A percentile compares a stretch with the other conserved stretches of the same genome.
Evolutionary conservation across 345 rosid species (phyloP).

Genomic region (rapeseed (Brassica napus)): DNA sequence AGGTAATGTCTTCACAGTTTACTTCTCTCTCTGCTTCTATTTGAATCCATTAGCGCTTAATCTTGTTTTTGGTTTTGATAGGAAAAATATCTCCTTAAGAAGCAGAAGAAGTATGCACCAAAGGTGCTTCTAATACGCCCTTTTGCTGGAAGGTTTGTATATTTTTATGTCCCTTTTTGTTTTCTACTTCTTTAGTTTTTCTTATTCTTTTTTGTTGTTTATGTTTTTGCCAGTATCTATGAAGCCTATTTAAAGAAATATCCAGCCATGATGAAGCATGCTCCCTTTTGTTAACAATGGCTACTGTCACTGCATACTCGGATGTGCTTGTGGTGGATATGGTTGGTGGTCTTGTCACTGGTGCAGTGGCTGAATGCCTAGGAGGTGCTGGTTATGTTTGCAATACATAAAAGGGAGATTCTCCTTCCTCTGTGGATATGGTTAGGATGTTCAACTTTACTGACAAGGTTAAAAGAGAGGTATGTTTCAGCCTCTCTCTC

Average conservation of each 20-base stretch:
- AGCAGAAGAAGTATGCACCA: conserved; percentile 96
- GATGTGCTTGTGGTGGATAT: conserved; percentile 84
- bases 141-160: conserved; percentile 60
- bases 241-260: conserved; percentile 92
- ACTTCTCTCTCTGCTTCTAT: neutral
- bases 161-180: neutral
- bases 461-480: conserved; percentile 70
- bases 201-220: neutral
- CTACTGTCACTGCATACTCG: conserved; percentile 69
- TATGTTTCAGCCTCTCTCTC: neutral
- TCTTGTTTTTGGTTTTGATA: conserved; percentile 32
- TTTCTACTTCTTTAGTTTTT: neutral
- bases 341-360: conserved; percentile 93
- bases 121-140: conserved; percentile 81
- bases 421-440: conserved; percentile 68
- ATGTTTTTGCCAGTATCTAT: conserved; percentile 64
- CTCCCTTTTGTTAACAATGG: conserved; percentile 83
- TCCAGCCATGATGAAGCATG: conserved; percentile 79
- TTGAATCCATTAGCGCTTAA: neutral
- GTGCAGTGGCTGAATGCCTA: conserved; percentile 91
- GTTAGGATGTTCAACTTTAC: conserved; percentile 84
- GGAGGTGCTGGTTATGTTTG: conserved; percentile 90
- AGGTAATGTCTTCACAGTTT: conserved; percentile 43
- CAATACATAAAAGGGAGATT: conserved; percentile 55
- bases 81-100: conserved; percentile 87